phyloP scores from a whole-genome alignment of 257 asterid species.

The Nicotiana noctiflora region DNA sequence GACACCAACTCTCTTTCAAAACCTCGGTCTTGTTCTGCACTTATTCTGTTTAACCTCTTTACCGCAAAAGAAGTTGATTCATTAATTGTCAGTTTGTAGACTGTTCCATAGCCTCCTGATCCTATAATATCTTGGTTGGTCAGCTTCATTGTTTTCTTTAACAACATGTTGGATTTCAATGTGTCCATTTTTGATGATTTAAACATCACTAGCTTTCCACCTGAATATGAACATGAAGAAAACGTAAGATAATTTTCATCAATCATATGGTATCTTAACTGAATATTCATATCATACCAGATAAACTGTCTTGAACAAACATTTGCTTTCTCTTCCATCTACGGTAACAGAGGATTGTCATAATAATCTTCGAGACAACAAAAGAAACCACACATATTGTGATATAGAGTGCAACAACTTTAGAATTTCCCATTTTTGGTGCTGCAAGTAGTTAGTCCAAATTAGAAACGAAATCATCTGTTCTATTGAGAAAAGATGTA shows the following conservation, averaged over 20 bases:
- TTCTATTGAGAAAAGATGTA: neutral
- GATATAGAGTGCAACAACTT: conserved; percentile 40
- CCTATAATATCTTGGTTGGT: conserved; percentile 82
- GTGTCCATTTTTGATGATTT: conserved; percentile 43
- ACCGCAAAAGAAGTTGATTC: conserved; percentile 56
- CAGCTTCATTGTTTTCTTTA: conserved; percentile 62
- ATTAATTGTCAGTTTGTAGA: conserved; percentile 51
- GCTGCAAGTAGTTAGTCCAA: neutral
- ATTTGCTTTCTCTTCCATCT: conserved; percentile 61
- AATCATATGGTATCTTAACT: neutral
- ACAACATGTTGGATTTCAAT: conserved; percentile 33
- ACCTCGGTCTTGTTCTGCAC: conserved; percentile 62
- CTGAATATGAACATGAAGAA: conserved; percentile 26
- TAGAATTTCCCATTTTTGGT: conserved; percentile 32
- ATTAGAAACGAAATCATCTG: neutral
- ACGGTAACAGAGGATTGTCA: conserved; percentile 67
- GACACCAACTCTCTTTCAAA: conserved; percentile 84
- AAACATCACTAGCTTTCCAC: conserved; percentile 81
- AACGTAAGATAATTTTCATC: neutral
- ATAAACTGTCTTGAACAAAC: conserved; percentile 41
- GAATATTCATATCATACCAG: conserved; percentile 29
- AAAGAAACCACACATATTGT: conserved; percentile 66
- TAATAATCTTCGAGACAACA: conserved; percentile 53
- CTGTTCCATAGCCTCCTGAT: conserved; percentile 86
- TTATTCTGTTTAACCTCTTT: conserved; percentile 49